phyloP scores from a whole-genome alignment of 345 rosid species.

The Eucalyptus erythrocorys region DNA sequence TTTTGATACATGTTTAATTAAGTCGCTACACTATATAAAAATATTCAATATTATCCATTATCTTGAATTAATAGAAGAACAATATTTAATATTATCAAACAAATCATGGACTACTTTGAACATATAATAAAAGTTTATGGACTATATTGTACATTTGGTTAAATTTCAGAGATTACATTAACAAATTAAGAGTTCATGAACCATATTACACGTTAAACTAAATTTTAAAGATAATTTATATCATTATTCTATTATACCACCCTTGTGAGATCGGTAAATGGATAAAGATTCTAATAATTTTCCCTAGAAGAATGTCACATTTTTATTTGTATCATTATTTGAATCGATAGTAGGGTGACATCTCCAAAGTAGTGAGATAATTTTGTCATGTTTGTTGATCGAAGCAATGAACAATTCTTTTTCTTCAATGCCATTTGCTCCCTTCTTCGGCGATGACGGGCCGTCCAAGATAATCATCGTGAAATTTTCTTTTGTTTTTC shows the following conservation, averaged over 20 bases:
- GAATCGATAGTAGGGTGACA: not conserved
- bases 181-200: too few species aligned
- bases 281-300: not conserved
- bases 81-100: not conserved
- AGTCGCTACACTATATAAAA: too few species aligned
- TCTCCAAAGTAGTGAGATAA: not conserved
- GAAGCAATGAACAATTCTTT: not conserved
- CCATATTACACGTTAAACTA: too few species aligned
- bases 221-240: too few species aligned
- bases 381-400: not conserved
- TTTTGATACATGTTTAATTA: too few species aligned
- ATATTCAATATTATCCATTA: not conserved
- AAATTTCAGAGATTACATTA: too few species aligned
- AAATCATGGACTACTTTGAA: not conserved
- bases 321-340: not conserved
- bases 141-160: fast-evolving
- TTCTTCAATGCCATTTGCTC: not conserved
- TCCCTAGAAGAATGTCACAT: not conserved
- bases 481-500: not conserved
- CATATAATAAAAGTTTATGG: not conserved
- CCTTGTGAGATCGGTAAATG: not conserved
- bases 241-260: too few species aligned
- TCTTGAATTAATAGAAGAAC: not conserved
- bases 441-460: not conserved
- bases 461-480: not conserved